Percentiles rank a stretch among this genome's conserved stretches.
Conservation (phyloP, 2,329 filamentous ascomycete genomes). For the Scedosporium apiospermum region DNA sequence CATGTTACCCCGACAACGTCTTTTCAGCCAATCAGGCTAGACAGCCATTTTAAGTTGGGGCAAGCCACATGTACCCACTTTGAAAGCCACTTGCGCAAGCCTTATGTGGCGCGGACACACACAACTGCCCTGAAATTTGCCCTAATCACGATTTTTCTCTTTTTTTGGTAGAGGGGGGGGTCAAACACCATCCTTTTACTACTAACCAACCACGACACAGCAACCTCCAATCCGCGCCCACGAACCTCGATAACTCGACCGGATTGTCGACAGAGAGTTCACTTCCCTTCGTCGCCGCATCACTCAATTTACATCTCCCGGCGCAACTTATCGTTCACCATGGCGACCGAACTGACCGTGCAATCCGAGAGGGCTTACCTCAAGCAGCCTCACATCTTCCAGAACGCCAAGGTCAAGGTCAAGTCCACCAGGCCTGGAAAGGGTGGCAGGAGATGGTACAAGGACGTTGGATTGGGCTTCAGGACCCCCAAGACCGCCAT, state of each 20-base stretch:
- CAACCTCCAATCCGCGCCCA: conserved; percentile 5
- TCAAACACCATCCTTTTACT: not conserved
- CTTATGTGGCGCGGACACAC: conserved; percentile 1
- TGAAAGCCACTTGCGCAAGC: not conserved
- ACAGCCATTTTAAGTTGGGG: too few species aligned
- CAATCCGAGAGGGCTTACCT: conserved; percentile 99
- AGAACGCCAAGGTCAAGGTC: conserved; percentile 88
- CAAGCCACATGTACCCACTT: not conserved
- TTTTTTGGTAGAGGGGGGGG: conserved; percentile 2
- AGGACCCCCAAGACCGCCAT: conserved; percentile 97
- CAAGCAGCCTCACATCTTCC: conserved; percentile 99
- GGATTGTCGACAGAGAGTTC: conserved; percentile 1
- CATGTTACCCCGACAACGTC: conserved; percentile 2
- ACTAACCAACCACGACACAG: conserved; percentile 8
- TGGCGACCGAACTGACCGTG: conserved; percentile 98
- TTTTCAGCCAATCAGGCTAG: not conserved
- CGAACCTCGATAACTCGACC: conserved; percentile 6
- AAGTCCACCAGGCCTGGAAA: conserved; percentile 81
- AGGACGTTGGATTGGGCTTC: conserved; percentile 99
- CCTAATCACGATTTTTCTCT: conserved; percentile 7
- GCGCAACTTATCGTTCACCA: conserved; percentile 32
- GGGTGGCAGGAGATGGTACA: conserved; percentile 91
- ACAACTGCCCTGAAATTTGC: conserved; percentile 6
- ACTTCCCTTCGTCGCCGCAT: not conserved
- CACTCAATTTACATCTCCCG: not conserved